Evolutionary conservation across 305 asterid species (phyloP).

Genomic region (Fraxinus paxiana): DNA sequence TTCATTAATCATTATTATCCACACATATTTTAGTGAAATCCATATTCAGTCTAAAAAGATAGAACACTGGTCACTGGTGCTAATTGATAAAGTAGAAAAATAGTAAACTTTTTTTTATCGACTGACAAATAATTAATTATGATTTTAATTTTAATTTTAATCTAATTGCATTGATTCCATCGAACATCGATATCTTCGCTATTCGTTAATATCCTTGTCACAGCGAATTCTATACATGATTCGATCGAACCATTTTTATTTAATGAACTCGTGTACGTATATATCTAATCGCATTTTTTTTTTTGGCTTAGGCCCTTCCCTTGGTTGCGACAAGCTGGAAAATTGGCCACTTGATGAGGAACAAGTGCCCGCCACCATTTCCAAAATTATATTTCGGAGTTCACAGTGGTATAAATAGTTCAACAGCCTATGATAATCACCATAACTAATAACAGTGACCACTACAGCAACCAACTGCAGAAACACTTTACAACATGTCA

Average conservation of each 20-base stretch:
- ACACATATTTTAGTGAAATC: background rate
- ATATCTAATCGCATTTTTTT: background rate
- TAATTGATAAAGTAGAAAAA: background rate
- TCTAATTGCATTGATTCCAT: background rate
- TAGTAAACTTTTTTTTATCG: background rate
- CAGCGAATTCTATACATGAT: background rate
- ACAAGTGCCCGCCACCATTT: conserved; percentile 57
- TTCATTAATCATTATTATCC: no score
- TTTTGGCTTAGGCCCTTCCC: background rate
- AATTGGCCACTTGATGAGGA: background rate
- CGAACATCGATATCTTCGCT: background rate
- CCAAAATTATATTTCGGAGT: conserved; percentile 49
- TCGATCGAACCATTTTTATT: background rate
- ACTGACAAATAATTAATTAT: background rate
- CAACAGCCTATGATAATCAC: background rate
- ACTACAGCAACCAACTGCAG: background rate
- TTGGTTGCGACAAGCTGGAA: conserved; percentile 19
- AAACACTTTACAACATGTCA: background rate
- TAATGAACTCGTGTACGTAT: background rate
- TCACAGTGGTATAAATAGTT: background rate
- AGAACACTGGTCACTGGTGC: background rate
- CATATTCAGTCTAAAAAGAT: background rate
- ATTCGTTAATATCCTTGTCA: background rate
- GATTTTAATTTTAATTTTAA: background rate
- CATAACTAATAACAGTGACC: background rate